Conservation (phyloP, 2,329 filamentous ascomycete species). For the Fusarium nygamai region DNA sequence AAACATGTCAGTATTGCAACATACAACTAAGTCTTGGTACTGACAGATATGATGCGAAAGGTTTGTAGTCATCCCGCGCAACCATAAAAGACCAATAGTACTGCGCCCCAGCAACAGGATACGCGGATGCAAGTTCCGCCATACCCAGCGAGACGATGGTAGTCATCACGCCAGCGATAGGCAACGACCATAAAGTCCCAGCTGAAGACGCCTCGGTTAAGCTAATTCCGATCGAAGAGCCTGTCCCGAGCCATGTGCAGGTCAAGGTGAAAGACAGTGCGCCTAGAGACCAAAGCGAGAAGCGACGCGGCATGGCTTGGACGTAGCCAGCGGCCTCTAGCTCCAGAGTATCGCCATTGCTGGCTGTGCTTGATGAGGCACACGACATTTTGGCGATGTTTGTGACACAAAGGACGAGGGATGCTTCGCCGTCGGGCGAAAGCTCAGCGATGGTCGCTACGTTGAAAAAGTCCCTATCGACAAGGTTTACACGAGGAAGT, state of each 20-base stretch:
- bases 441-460: rapidly evolving
- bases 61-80: slow-evolving; percentile 35
- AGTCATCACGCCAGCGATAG: slow-evolving; percentile 42
- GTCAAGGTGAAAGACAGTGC: slow-evolving; percentile 46
- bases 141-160: slow-evolving; percentile 41
- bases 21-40: rapidly evolving
- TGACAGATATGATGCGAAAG: slow-evolving; percentile 41
- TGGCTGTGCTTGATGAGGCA: not conserved
- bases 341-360: slow-evolving; percentile 41
- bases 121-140: slow-evolving; percentile 41
- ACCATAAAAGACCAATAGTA: slow-evolving; percentile 44
- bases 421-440: too few species aligned
- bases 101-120: slow-evolving; percentile 43
- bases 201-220: slow-evolving; percentile 40
- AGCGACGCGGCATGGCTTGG: slow-evolving; percentile 46
- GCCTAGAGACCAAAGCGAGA: slow-evolving; percentile 41
- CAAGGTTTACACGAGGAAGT: not conserved
- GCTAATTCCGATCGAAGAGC: slow-evolving; percentile 43
- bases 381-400: not conserved
- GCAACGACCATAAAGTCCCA: slow-evolving; percentile 44
- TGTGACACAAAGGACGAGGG: not conserved
- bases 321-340: slow-evolving; percentile 45
- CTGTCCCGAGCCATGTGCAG: slow-evolving; percentile 46
- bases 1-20: rapidly evolving
- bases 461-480: rapidly evolving